Percentiles rank a stretch among this genome's conserved stretches.
phyloP scores from a whole-genome alignment of 805 yeast genomes.

The Candida argentea region DNA sequence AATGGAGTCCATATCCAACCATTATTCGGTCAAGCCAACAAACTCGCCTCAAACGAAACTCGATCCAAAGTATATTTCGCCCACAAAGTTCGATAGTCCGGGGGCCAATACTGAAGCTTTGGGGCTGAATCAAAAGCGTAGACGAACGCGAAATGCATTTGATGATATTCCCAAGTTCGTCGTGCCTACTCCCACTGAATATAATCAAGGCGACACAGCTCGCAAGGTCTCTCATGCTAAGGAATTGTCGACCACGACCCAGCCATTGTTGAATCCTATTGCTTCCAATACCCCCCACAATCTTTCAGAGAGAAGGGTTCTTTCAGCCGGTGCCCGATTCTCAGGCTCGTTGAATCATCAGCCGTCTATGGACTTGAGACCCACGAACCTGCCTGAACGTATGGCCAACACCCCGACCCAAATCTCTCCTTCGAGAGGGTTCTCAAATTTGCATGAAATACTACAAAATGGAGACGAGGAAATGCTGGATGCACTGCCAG shows the following conservation, averaged over 20 bases:
- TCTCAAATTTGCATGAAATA: constrained; percentile 25
- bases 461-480: constrained; percentile 10
- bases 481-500: constrained; percentile 2
- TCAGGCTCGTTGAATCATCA: constrained; percentile 1
- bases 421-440: constrained; percentile 33
- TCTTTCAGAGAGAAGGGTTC: neutral
- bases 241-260: neutral
- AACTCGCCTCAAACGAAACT: neutral
- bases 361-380: no score
- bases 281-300: constrained; percentile 1
- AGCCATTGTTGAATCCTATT: neutral
- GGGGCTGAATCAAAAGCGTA: constrained; percentile 12
- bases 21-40: constrained; percentile 11
- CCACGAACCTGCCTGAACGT: constrained; percentile 1
- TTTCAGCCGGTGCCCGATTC: no score
- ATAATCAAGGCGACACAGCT: no score
- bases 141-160: constrained; percentile 33
- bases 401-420: constrained; percentile 12
- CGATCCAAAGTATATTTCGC: no score
- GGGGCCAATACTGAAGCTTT: no score
- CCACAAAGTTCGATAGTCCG: no score
- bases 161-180: constrained; percentile 17
- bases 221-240: constrained; percentile 1
- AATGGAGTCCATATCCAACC: constrained; percentile 17
- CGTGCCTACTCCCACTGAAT: no score